Conservation (phyloP, 768 basidiomycete genomes). For the Boletus huronensis region DNA sequence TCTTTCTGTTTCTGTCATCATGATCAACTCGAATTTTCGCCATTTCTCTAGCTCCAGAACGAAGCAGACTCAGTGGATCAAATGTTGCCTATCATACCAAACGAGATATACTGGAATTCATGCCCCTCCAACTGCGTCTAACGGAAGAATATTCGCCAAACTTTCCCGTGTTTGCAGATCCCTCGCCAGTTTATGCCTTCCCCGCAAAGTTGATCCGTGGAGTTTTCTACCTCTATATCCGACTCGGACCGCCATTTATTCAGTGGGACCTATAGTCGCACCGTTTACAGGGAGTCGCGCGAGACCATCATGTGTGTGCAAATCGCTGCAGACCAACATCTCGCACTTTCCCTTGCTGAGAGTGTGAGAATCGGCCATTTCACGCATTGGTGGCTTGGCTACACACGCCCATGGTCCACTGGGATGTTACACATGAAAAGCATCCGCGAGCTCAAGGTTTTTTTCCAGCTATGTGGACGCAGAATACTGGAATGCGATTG, state of each 20-base stretch:
- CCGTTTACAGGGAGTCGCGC: neutral
- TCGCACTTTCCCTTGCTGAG: slow-evolving; percentile 29
- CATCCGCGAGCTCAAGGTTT: slow-evolving; percentile 10
- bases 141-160: slow-evolving; percentile 14
- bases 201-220: slow-evolving; percentile 37
- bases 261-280: too few relatives aligned
- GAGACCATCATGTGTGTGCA: too few relatives aligned
- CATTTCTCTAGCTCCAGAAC: slow-evolving; percentile 24
- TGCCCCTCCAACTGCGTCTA: slow-evolving; percentile 13
- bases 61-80: slow-evolving; percentile 8
- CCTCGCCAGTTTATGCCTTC: slow-evolving; percentile 38
- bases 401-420: too few relatives aligned
- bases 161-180: slow-evolving; percentile 43
- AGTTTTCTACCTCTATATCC: too few relatives aligned
- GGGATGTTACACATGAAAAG: slow-evolving; percentile 18
- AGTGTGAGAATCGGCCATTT: slow-evolving; percentile 27
- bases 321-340: too few relatives aligned
- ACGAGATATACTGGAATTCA: slow-evolving; percentile 39
- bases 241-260: too few relatives aligned
- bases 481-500: slow-evolving; percentile 16
- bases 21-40: neutral
- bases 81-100: slow-evolving; percentile 35
- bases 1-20: neutral
- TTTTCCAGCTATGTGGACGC: slow-evolving; percentile 13
- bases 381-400: too few relatives aligned